Conservation (phyloP, 2,329 filamentous ascomycete species). For the Aspergillus vadensis region DNA sequence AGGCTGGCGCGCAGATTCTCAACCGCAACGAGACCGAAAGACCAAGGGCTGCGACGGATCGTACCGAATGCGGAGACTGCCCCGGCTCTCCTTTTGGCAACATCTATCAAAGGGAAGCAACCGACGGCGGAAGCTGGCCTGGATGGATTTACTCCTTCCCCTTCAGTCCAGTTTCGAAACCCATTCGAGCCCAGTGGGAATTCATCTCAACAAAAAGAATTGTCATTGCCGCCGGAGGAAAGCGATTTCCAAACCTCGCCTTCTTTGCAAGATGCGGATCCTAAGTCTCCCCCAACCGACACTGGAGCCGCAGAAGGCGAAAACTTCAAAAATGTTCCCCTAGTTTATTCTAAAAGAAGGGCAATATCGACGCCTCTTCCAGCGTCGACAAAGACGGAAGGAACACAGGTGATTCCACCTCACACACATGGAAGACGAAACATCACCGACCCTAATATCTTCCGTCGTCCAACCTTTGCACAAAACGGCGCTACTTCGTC, state of each 20-base stretch:
- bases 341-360: constrained; percentile 33
- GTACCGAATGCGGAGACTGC: constrained; percentile 46
- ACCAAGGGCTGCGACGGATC: constrained; percentile 45
- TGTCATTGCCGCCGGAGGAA: constrained; percentile 13
- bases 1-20: constrained; percentile 46
- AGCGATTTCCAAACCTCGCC: constrained; percentile 20
- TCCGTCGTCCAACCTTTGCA: constrained; percentile 36
- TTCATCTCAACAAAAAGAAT: constrained; percentile 11
- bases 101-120: constrained; percentile 33
- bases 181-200: constrained; percentile 30
- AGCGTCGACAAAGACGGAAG: constrained; percentile 30
- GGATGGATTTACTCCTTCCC: constrained; percentile 24
- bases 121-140: constrained; percentile 28
- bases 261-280: constrained; percentile 25
- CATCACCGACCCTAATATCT: constrained; percentile 44
- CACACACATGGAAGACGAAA: constrained; percentile 38
- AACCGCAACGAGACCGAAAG: constrained; percentile 38
- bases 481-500: constrained; percentile 25
- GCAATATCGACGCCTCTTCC: constrained; percentile 34
- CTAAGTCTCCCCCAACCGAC: constrained; percentile 24
- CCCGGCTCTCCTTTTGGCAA: constrained; percentile 54
- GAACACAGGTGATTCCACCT: constrained; percentile 25
- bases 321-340: constrained; percentile 35
- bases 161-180: constrained; percentile 34
- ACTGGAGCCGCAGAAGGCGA: constrained; percentile 29